These are phyloP conservation scores for Trichothecium sympodiale DNA, from an alignment of 2,329 filamentous ascomycete species.

Conservation along the genomic window DNA sequence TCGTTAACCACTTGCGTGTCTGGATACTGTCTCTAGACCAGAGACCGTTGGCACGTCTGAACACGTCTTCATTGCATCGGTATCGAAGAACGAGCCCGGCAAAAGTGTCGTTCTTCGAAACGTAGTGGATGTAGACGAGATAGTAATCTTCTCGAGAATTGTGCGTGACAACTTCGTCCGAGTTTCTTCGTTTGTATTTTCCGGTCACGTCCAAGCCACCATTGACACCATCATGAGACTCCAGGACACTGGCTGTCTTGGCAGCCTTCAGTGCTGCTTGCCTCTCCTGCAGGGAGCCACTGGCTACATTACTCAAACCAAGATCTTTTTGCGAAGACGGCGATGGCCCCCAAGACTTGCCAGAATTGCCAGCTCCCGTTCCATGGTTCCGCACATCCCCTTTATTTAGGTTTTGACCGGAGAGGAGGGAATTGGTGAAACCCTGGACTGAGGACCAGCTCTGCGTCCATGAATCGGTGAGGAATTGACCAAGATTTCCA, in stretches of 20 bases:
- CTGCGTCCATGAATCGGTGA: constrained; percentile 40
- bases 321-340: constrained; percentile 26
- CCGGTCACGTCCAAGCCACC: constrained; percentile 44
- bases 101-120: constrained; percentile 74
- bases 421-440: constrained; percentile 35
- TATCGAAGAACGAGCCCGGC: constrained; percentile 86
- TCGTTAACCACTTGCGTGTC: constrained; percentile 63
- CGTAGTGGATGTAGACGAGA: constrained; percentile 82
- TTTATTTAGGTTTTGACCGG: constrained; percentile 7
- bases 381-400: background rate
- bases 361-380: background rate
- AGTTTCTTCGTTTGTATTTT: constrained; percentile 54
- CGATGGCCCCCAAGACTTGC: constrained; percentile 35
- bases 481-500: constrained; percentile 26
- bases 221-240: constrained; percentile 50
- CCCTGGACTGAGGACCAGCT: constrained; percentile 46
- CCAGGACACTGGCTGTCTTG: constrained; percentile 47
- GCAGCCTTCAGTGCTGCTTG: constrained; percentile 44
- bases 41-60: constrained; percentile 81
- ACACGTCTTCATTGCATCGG: constrained; percentile 70
- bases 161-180: constrained; percentile 48
- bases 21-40: constrained; percentile 93
- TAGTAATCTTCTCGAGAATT: constrained; percentile 56
- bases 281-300: constrained; percentile 41
- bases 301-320: constrained; percentile 36